Evolutionary conservation across 768 basidiomycete genomes (phyloP), one percentile per base, ranked within the genome.

Genomic region (Boletus pseudo-olivaceus): DNA sequence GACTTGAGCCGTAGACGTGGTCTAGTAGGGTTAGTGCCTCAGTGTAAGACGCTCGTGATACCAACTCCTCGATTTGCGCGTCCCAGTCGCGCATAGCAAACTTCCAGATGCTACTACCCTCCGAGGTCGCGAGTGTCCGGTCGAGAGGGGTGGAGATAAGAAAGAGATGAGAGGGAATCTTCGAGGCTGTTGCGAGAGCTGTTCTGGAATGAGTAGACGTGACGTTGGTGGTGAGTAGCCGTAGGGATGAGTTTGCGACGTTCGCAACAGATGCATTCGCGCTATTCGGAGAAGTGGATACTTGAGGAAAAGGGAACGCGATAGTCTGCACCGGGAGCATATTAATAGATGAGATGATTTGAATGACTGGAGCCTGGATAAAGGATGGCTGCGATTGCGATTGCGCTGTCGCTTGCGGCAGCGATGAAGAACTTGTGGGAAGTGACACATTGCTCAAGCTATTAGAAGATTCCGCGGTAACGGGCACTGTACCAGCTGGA

Each of bases 1-100:
- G 43, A 10, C 33, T 45, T 2, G 53, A 42, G 11, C 58, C 56
- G 17, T 60, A 45, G 17, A 67, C 39, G 11, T 40, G 82, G 47
- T 90, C 85, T 9, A 96, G 73, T 7, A 96, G 73, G 2, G 86
- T 80, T n/a, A 94, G 76, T 0, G 91, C 94, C 62, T 96, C 89
- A 0, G 77, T 74, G 66, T 94, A 94, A 32, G 78, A 72, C 0
- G 85, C 88, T 4, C 69, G 76, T 32, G 75, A 68, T 4, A 94
- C 83, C 19, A 96, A 78, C 62, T 95, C 91, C 57, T 96, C 92
- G 15, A 97, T 78, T 61, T 96, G 91, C 20, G 85, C 82, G 7
- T 81, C 78, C 87, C 93, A 90, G 0, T 85, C 73, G 58, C 78
- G 82, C 79, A 93, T 86, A 8, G 64, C 58, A 46, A 95, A 74